Conservation (phyloP, 495 filamentous ascomycete genomes). For the Podospora pseudoanserina region DNA sequence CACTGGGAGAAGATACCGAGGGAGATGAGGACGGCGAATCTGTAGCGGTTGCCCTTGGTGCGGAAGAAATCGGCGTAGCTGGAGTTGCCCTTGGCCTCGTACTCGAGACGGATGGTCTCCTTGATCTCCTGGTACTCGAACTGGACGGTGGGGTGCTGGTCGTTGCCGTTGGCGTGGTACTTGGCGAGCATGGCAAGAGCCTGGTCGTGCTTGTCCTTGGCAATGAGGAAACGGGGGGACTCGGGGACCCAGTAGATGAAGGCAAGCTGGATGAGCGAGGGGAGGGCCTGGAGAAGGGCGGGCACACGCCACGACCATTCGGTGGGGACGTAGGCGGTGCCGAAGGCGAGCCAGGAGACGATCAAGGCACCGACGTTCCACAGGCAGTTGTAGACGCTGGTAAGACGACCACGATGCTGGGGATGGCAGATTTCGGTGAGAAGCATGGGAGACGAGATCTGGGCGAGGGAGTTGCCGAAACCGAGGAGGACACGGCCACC, state of each 20-base stretch:
- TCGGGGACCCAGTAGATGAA: constrained; percentile 56
- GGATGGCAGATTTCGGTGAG: constrained; percentile 64
- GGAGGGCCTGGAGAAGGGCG: constrained; percentile 53
- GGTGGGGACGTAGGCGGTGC: constrained; percentile 46
- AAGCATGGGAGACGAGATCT: constrained; percentile 60
- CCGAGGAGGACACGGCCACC: constrained; percentile 52
- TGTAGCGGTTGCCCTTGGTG: constrained; percentile 66
- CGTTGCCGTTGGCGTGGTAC: constrained; percentile 57
- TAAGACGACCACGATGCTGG: constrained; percentile 63
- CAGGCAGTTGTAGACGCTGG: constrained; percentile 63
- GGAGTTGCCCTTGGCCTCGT: constrained; percentile 41
- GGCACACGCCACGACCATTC: constrained; percentile 56
- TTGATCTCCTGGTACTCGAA: constrained; percentile 59
- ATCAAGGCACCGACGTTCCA: constrained; percentile 58
- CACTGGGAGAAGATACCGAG: constrained; percentile 66
- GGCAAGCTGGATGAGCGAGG: constrained; percentile 49
- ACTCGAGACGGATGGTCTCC: constrained; percentile 54
- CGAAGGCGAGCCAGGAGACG: constrained; percentile 51
- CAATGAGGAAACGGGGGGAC: constrained; percentile 61
- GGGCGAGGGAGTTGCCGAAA: constrained; percentile 55
- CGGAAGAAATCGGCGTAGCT: constrained; percentile 58
- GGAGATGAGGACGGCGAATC: constrained; percentile 54
- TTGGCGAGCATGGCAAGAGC: constrained; percentile 56
- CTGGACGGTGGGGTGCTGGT: constrained; percentile 53
- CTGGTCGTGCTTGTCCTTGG: constrained; percentile 61